These are phyloP conservation scores for Castanea mollissima DNA, from an alignment of 306 rosid genomes.

Conservation along the genomic window DNA sequence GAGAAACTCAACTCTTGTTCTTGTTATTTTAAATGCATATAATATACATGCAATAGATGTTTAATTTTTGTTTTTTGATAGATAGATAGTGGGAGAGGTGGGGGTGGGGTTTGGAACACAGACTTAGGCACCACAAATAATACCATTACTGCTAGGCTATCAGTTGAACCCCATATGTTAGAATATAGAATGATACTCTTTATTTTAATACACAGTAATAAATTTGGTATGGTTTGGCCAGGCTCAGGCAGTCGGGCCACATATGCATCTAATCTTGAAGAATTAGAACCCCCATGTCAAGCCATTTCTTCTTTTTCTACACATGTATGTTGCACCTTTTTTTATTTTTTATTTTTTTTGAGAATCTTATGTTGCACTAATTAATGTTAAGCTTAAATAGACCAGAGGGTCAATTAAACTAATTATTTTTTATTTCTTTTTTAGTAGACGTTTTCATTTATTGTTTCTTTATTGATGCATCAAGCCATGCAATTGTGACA, in stretches of 20 bases:
- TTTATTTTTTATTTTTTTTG: too few relatives aligned
- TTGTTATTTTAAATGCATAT: neutral
- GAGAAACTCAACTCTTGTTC: neutral
- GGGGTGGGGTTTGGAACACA: too few relatives aligned
- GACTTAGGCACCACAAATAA: too few relatives aligned
- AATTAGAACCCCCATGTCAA: neutral
- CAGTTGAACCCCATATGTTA: too few relatives aligned
- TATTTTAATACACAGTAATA: neutral
- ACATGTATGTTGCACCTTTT: too few relatives aligned
- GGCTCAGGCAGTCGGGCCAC: neutral
- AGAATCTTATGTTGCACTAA: neutral
- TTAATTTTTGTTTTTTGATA: too few relatives aligned
- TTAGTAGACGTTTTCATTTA: neutral
- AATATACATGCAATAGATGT: neutral
- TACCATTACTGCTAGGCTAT: too few relatives aligned
- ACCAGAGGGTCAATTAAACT: neutral
- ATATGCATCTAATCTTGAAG: neutral
- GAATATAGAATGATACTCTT: neutral
- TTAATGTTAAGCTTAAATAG: neutral
- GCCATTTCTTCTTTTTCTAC: neutral
- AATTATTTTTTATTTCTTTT: too few relatives aligned
- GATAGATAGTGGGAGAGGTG: too few relatives aligned
- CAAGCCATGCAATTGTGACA: neutral
- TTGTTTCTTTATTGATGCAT: neutral
- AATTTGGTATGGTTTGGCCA: neutral